A percentile compares a stretch with the other conserved stretches of the same genome.
phyloP scores from a whole-genome alignment of 139 green algal genomes.

The Closterium sp. region DNA sequence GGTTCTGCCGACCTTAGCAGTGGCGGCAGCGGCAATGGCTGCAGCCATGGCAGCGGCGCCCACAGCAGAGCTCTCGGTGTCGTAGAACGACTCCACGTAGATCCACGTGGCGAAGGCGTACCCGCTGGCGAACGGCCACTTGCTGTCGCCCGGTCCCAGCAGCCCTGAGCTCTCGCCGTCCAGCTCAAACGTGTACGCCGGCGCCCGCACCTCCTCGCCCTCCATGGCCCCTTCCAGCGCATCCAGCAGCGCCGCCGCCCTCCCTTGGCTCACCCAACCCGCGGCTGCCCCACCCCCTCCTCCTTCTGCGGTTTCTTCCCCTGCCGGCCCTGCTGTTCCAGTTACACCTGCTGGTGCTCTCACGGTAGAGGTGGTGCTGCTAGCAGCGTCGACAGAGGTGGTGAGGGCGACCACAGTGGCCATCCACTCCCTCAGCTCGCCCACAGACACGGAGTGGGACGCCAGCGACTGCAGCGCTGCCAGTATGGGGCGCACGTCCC shows the following conservation, averaged over 20 bases:
- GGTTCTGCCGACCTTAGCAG: conserved; percentile 7
- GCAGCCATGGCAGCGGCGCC: conserved; percentile 37
- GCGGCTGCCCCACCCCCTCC: not conserved
- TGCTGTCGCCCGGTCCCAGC: conserved; percentile 42
- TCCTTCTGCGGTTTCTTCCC: conserved; percentile 1
- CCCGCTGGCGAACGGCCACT: conserved; percentile 53
- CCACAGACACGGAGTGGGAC: conserved; percentile 18
- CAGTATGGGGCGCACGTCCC: conserved; percentile 19
- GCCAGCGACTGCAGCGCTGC: conserved; percentile 20
- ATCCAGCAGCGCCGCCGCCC: conserved; percentile 18
- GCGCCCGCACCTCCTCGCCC: conserved; percentile 19
- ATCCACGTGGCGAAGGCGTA: conserved; percentile 54
- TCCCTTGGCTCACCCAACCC: not conserved
- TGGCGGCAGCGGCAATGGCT: not conserved
- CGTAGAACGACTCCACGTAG: conserved; percentile 47
- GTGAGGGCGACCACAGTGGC: not conserved
- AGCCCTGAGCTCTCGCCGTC: conserved; percentile 54
- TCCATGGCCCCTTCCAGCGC: conserved; percentile 29
- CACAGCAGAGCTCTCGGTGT: conserved; percentile 4
- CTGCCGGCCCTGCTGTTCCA: not conserved
- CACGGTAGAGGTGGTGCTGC: not conserved
- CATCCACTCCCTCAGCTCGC: conserved; percentile 13
- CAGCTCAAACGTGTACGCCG: conserved; percentile 44
- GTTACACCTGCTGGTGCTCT: not conserved
- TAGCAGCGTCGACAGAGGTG: not conserved